phyloP scores from a whole-genome alignment of 164 flowering plant genomes.

The Aristolochia contorta region DNA sequence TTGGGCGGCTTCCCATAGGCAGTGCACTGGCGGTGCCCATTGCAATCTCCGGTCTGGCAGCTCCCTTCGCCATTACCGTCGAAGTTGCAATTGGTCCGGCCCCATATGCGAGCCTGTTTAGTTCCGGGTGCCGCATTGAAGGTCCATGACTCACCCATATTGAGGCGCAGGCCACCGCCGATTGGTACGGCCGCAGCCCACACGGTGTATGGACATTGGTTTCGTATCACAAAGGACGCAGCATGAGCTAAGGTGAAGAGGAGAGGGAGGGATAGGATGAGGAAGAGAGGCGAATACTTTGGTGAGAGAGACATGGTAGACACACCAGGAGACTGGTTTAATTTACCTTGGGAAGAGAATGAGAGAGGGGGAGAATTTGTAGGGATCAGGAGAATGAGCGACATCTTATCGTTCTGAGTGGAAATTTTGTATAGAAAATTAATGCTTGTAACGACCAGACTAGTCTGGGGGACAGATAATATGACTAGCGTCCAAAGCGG shows the following conservation, averaged over 20 bases:
- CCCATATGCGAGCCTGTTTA: slow-evolving; percentile 24
- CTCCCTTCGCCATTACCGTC: slow-evolving; percentile 18
- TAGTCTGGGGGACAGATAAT: too few relatives aligned
- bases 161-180: slow-evolving; percentile 20
- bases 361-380: too few relatives aligned
- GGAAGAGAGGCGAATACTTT: neutral
- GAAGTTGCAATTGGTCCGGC: slow-evolving; percentile 23
- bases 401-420: too few relatives aligned
- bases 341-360: too few relatives aligned
- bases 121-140: slow-evolving; percentile 17
- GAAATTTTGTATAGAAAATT: too few relatives aligned
- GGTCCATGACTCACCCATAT: slow-evolving; percentile 10
- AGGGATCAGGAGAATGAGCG: too few relatives aligned
- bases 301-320: too few relatives aligned
- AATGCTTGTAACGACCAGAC: too few relatives aligned
- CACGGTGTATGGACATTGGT: slow-evolving; percentile 8
- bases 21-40: slow-evolving; percentile 11
- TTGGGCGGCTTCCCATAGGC: slow-evolving; percentile 23
- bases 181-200: slow-evolving; percentile 8
- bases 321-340: too few relatives aligned
- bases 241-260: slow-evolving; percentile 10
- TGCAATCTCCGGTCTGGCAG: slow-evolving; percentile 31
- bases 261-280: neutral
- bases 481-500: too few relatives aligned
- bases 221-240: slow-evolving; percentile 13